These are phyloP conservation scores for Spathaspora girioi DNA, from an alignment of 805 yeast species.

Conservation along the genomic window DNA sequence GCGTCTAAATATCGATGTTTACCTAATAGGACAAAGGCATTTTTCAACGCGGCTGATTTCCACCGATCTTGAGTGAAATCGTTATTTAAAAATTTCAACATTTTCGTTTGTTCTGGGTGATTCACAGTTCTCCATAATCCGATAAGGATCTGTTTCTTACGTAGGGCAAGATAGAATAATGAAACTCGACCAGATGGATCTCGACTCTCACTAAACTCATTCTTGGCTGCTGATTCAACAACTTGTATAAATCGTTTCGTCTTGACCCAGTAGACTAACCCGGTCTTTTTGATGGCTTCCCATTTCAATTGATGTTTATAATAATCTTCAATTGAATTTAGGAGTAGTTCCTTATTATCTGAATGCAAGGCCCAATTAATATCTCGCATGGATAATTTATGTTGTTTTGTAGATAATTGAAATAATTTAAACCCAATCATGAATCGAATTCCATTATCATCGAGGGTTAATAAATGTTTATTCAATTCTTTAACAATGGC, in stretches of 20 bases:
- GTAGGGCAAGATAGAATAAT: conserved; percentile 72
- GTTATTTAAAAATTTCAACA: conserved; percentile 70
- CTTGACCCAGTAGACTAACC: conserved; percentile 69
- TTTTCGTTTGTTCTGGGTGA: conserved; percentile 79
- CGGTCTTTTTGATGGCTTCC: conserved; percentile 55
- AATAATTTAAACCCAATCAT: conserved; percentile 68
- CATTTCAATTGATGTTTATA: conserved; percentile 51
- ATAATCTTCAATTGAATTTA: conserved; percentile 45
- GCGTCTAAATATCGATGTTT: conserved; percentile 86
- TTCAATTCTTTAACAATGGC: conserved; percentile 59
- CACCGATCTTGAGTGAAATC: conserved; percentile 76
- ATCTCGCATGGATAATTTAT: conserved; percentile 69
- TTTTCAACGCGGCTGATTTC: conserved; percentile 85
- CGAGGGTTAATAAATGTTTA: conserved; percentile 42
- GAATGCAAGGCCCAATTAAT: conserved; percentile 85
- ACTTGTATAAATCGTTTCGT: conserved; percentile 24
- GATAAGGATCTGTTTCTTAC: conserved; percentile 68
- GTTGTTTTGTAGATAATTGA: conserved; percentile 47
- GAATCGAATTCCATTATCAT: conserved; percentile 67
- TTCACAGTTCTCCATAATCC: conserved; percentile 83
- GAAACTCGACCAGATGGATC: conserved; percentile 73
- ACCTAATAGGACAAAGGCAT: conserved; percentile 86
- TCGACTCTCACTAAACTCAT: conserved; percentile 56
- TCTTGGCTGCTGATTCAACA: conserved; percentile 69
- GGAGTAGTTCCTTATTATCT: conserved; percentile 65